Evolutionary conservation across 1,139 yeast genomes (phyloP), one percentile per base, ranked within the genome.

Genomic region (Blastobotrys raffinosifermentans): DNA sequence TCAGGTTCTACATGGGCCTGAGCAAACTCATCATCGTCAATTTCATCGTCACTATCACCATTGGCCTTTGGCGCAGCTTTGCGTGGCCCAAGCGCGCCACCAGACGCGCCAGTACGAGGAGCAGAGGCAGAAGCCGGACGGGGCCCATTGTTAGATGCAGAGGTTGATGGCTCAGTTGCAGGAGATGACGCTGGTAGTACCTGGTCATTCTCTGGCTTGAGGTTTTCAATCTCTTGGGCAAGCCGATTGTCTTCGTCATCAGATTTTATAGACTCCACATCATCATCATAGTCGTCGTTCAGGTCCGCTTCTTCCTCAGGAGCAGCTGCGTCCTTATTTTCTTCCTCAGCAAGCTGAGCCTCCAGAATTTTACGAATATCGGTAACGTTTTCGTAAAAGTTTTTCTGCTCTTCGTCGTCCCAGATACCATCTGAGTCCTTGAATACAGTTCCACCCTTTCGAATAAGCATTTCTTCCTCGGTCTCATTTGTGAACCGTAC

Each of bases 371-470:
- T 47, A 39, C 8, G 51, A 4, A 67, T 34, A 30, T 58, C 61
- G 3, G 75, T 70, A 25, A 68, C 53, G 19, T 52, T 66, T 49
- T 61, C 73, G 54, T 86, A 86, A 54, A 85, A 85, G 41, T 64
- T 67, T 44, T 72, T 70, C 26, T 73, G 77, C 31, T 77, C 82
- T 10, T 74, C 72, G 43, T 72, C 79, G 32, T 75, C 82, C 94
- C 94, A 86, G 13, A 80, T 58, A 7, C 63, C 63, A 26, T 65
- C 66, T n/a, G 37, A 41, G 19, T 32, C 41, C 6, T 38, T 54
- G 37, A 48, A 38, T 3, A 41, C 32, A 10, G 49, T 41, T 2
- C 47, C 51, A 21, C 48, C 50, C 25, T 40, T 36, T n/a, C 52
- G 51, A 31, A 55, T 51, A 30, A 51, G 33, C 26, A 55, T 49